phyloP scores from a whole-genome alignment of 495 filamentous ascomycete species.

The Penicillium daleae region DNA sequence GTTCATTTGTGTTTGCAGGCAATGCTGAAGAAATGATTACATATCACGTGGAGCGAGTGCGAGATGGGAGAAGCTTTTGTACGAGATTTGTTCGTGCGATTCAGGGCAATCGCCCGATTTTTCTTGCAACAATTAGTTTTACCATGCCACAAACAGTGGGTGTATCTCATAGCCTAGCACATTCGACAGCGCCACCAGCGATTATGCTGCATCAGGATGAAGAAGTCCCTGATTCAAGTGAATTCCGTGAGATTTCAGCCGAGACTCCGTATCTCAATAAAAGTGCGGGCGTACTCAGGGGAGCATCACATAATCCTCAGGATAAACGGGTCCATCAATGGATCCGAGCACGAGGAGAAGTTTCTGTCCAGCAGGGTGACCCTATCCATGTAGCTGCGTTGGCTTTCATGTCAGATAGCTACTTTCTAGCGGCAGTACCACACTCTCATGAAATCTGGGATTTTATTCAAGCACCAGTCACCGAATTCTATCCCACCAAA shows the following conservation, averaged over 20 bases:
- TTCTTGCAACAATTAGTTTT: conserved; percentile 85
- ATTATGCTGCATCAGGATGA: background rate
- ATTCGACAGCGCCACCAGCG: background rate
- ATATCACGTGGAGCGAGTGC: conserved; percentile 80
- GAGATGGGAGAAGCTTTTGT: conserved; percentile 76
- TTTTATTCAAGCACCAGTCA: conserved; percentile 11
- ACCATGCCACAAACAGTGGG: conserved; percentile 32
- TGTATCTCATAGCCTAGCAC: background rate
- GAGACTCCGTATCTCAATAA: conserved; percentile 8
- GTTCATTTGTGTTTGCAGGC: conserved; percentile 87
- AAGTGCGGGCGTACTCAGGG: conserved; percentile 7
- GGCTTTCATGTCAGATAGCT: conserved; percentile 84
- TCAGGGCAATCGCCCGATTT: conserved; percentile 76
- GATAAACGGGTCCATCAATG: conserved; percentile 13
- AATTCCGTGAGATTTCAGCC: background rate
- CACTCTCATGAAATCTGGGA: conserved; percentile 33
- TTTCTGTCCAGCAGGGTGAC: conserved; percentile 1
- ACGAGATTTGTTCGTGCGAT: conserved; percentile 83
- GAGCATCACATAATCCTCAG: background rate
- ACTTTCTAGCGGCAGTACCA: conserved; percentile 79
- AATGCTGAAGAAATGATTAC: conserved; percentile 74
- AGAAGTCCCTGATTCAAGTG: background rate
- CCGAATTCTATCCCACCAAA: conserved; percentile 10
- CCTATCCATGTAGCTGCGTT: conserved; percentile 71
- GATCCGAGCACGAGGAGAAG: conserved; percentile 6